These are phyloP conservation scores for Fraxinus quadrangulata DNA, from an alignment of 257 asterid genomes.

Conservation along the genomic window DNA sequence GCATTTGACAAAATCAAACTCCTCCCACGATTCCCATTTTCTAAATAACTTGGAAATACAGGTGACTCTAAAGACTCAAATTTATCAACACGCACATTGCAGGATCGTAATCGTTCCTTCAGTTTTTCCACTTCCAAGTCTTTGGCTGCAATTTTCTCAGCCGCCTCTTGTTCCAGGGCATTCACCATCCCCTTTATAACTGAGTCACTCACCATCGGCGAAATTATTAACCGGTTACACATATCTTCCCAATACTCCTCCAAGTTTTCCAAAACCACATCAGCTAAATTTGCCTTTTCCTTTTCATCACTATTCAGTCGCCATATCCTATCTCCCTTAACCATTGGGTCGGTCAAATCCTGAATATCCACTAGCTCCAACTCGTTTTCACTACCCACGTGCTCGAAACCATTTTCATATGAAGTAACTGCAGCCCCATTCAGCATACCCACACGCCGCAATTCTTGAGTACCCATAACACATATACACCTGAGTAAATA, in stretches of 20 bases:
- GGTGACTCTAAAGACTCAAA: slow-evolving; percentile 29
- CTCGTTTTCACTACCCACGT: slow-evolving; percentile 19
- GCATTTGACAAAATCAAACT: slow-evolving; percentile 30
- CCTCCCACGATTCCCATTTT: slow-evolving; percentile 21
- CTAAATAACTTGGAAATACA: slow-evolving; percentile 6
- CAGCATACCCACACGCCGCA: slow-evolving; percentile 28
- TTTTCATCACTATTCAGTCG: slow-evolving; percentile 32
- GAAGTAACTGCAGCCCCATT: slow-evolving; percentile 19
- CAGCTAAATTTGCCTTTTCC: slow-evolving; percentile 53
- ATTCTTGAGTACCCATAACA: slow-evolving; percentile 49
- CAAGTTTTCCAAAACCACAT: slow-evolving; percentile 62
- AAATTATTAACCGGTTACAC: slow-evolving; percentile 53
- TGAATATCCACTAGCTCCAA: slow-evolving; percentile 20
- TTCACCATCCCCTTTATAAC: slow-evolving; percentile 80
- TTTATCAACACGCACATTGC: slow-evolving; percentile 21
- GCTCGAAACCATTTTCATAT: slow-evolving; percentile 16
- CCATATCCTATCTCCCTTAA: slow-evolving; percentile 10
- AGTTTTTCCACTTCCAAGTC: slow-evolving; percentile 59
- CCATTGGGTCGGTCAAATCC: slow-evolving; percentile 7
- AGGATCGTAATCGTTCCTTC: slow-evolving; percentile 42
- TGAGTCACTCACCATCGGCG: slow-evolving; percentile 84
- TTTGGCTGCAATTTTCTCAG: slow-evolving; percentile 58
- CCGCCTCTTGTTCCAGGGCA: slow-evolving; percentile 84
- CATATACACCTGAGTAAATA: slow-evolving; percentile 27
- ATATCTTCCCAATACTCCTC: slow-evolving; percentile 76